Evolutionary conservation across 371 early-diverging fungal species (phyloP), one percentile per base, ranked within the genome.

Genomic region (Mortierella sp.): DNA sequence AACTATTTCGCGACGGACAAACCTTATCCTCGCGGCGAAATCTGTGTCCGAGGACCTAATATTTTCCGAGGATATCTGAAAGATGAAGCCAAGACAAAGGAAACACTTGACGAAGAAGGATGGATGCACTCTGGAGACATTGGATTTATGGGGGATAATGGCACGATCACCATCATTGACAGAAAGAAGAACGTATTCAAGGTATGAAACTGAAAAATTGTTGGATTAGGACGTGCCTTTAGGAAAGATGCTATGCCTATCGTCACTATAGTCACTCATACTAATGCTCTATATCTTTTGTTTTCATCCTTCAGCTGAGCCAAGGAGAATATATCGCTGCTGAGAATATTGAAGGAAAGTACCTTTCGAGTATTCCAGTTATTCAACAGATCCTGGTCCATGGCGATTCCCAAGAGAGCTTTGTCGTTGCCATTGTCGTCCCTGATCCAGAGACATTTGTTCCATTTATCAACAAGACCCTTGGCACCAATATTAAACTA

Each of bases 131-230:
- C 98, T 6, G 90, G 89, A 22, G 99, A 99, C 81, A 93, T 99
- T 82, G 98, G 94, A 31, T 84, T 85, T 76, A 77, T 96, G 70
- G 92, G 93, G 71, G 74, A 85, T 22, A 87, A 92, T 45, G 95
- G 94, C 55, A 91, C 95, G 22, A 65, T 96, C 23, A 83, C 83
- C 5, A 95, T 99, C 65, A 90, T 98, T 73, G 99, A 99, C 82
- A 90, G 99, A 61, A 94, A 95, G 78, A 99, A 99, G 89, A 96
- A 97, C 73, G 96, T 99, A 65, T 98, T 99, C 90, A 99, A 99
- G 78, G 78, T 78, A 66, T 6, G 26, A 40, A 42, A 54, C 5
- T 40, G 35, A 35, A 34, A 53, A 1, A 37, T 12, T 6, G n/a
- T n/a, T n/a, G n/a, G n/a, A n/a, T n/a, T n/a, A n/a, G n/a, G n/a